phyloP scores from a whole-genome alignment of 164 flowering plant species.

The Vitis rupestris region DNA sequence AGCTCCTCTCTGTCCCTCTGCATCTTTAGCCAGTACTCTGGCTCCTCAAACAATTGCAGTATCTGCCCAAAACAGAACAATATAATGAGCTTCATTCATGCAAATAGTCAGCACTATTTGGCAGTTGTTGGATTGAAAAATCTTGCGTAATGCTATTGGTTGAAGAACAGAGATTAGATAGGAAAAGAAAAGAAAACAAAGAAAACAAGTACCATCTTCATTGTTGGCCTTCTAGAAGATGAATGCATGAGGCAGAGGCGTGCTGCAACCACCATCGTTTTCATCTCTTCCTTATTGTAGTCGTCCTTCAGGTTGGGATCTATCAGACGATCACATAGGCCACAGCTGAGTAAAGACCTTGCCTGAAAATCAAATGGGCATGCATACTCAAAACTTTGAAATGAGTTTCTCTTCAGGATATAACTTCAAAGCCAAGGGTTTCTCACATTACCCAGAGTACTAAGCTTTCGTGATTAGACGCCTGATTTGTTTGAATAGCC shows the following conservation, averaged over 20 bases:
- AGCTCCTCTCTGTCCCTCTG: conserved; percentile 32
- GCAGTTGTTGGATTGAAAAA: too few relatives aligned
- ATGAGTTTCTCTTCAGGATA: not conserved
- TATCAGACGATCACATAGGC: conserved; percentile 32
- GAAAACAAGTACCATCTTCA: conserved; percentile 30
- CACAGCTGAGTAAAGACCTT: conserved; percentile 37
- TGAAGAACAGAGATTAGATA: not conserved
- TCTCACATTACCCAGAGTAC: conserved; percentile 42
- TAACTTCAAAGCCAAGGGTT: not conserved
- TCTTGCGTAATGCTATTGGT: not conserved
- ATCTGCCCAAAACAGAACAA: conserved; percentile 21
- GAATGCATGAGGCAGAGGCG: conserved; percentile 51
- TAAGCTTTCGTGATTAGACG: conserved; percentile 37
- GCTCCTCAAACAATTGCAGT: conserved; percentile 33
- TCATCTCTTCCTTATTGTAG: conserved; percentile 38
- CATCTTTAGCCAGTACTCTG: conserved; percentile 33
- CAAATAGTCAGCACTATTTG: too few relatives aligned
- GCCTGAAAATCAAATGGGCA: conserved; percentile 32
- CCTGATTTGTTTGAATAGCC: conserved; percentile 25
- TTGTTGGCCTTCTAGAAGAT: conserved; percentile 44
- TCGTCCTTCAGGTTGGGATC: conserved; percentile 36
- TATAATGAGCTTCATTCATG: not conserved
- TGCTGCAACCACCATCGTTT: conserved; percentile 33
- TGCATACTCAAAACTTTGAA: not conserved
- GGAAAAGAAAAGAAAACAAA: not conserved